Evolutionary conservation across 768 basidiomycete genomes (phyloP).

Genomic region (Solioccasus polychromus): DNA sequence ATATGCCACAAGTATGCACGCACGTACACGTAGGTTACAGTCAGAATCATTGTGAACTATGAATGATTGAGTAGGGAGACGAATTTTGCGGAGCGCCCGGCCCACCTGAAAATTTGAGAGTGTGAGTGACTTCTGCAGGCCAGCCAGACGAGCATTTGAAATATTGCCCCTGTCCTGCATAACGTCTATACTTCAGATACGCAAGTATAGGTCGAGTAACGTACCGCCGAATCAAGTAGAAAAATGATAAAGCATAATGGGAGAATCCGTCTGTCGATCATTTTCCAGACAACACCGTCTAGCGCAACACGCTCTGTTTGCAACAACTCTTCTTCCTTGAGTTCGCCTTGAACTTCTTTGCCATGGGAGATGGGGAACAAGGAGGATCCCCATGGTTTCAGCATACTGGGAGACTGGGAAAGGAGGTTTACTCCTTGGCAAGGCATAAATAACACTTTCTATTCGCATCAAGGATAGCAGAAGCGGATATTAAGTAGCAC

Average conservation of each 20-base stretch:
- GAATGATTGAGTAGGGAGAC: too few species aligned
- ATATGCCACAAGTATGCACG: neutral
- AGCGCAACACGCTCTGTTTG: slow-evolving; percentile 17
- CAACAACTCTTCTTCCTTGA: slow-evolving; percentile 7
- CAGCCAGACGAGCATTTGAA: slow-evolving; percentile 59
- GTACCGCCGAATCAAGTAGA: slow-evolving; percentile 48
- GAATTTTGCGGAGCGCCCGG: too few species aligned
- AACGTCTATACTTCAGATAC: too few species aligned
- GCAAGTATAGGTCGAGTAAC: too few species aligned
- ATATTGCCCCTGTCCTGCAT: slow-evolving; percentile 43
- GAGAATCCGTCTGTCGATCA: slow-evolving; percentile 46
- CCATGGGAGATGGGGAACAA: too few species aligned
- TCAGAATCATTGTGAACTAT: slow-evolving; percentile 35
- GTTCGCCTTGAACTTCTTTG: neutral
- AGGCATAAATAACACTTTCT: too few species aligned
- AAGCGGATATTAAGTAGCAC: too few species aligned
- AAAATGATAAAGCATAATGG: slow-evolving; percentile 50
- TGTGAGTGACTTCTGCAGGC: slow-evolving; percentile 51
- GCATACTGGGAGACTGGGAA: too few species aligned
- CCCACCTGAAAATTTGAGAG: slow-evolving; percentile 31
- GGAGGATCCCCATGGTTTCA: too few species aligned
- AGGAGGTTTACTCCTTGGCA: too few species aligned
- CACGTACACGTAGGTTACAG: slow-evolving; percentile 27
- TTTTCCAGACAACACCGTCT: slow-evolving; percentile 44
- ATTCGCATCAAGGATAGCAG: too few species aligned